Evolutionary conservation across 169 alveolate species (phyloP).

Genomic region (Amoebophrya sp.): DNA sequence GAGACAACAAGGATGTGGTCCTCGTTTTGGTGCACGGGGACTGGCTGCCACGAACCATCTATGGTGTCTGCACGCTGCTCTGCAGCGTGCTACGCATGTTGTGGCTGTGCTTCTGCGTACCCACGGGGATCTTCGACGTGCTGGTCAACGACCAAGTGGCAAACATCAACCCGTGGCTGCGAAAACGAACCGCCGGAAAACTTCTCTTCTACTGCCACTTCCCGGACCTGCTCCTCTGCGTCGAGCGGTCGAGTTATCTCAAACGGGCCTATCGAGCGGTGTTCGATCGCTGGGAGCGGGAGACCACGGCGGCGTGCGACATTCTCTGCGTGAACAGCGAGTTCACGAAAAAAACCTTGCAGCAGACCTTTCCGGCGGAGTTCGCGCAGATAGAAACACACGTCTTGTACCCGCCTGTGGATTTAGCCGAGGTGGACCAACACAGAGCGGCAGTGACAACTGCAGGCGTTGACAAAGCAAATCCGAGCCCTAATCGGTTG

Average conservation of each 20-base stretch:
- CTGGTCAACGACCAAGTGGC: constrained; percentile 72
- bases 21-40: constrained; percentile 72
- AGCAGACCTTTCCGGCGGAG: constrained; percentile 52
- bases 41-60: constrained; percentile 61
- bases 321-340: constrained; percentile 60
- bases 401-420: constrained; percentile 43
- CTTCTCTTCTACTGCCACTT: constrained; percentile 66
- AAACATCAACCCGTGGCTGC: constrained; percentile 51
- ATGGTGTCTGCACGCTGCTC: constrained; percentile 58
- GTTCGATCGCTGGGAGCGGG: constrained; percentile 64
- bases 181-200: neutral
- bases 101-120: constrained; percentile 50
- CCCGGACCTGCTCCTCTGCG: constrained; percentile 81
- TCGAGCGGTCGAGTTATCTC: constrained; percentile 57
- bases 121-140: constrained; percentile 69
- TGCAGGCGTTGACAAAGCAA: too few species aligned
- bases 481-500: too few species aligned
- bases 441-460: too few species aligned
- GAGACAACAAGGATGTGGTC: constrained; percentile 27
- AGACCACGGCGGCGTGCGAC: constrained; percentile 50
- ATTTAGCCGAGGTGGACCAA: neutral
- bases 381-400: neutral
- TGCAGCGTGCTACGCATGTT: constrained; percentile 78
- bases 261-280: constrained; percentile 68
- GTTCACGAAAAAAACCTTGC: constrained; percentile 59